Conservation (phyloP, 148 eudicot species). For the Rhododendron ferrugineum region DNA sequence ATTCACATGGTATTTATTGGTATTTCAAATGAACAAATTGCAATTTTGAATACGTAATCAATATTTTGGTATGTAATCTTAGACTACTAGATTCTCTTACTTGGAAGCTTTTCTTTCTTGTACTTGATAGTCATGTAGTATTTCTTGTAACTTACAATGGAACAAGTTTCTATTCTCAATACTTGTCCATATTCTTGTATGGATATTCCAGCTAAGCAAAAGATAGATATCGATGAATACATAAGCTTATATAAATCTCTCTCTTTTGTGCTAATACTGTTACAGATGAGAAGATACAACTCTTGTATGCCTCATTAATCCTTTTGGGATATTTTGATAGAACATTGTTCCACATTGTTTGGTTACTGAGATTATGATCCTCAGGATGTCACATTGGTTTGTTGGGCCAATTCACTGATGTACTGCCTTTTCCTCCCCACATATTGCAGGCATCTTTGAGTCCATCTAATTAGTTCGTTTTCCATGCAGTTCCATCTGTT, state of each 20-base stretch:
- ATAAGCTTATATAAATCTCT: not conserved
- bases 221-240: too few relatives aligned
- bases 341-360: not conserved
- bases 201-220: not conserved
- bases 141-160: not conserved
- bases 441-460: not conserved
- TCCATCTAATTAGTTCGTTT: not conserved
- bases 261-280: not conserved
- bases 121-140: not conserved
- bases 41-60: not conserved
- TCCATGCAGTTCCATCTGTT: constrained; percentile 69
- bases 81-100: not conserved
- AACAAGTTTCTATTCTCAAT: not conserved
- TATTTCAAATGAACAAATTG: not conserved
- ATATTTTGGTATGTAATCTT: not conserved
- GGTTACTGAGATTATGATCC: not conserved
- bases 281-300: not conserved
- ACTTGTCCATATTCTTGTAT: not conserved
- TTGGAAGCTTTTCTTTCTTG: not conserved
- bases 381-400: not conserved
- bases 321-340: not conserved
- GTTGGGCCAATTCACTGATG: not conserved
- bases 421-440: not conserved
- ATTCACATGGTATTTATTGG: not conserved
- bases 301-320: not conserved